phyloP scores from a whole-genome alignment of 306 rosid species.

The Vigna mungo region DNA sequence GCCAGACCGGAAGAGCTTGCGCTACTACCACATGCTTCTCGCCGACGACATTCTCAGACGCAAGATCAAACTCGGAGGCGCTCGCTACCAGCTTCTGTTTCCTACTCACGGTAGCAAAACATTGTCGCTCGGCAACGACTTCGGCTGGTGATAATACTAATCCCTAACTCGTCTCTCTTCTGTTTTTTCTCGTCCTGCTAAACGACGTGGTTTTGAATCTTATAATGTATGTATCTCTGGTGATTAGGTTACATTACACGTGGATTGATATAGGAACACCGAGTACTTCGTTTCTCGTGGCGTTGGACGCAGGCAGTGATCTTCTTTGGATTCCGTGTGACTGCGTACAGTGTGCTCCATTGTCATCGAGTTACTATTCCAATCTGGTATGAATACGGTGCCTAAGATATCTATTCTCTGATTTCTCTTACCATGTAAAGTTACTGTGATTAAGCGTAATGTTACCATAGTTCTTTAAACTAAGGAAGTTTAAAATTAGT shows the following conservation, averaged over 20 bases:
- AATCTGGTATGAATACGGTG: slow-evolving; percentile 57
- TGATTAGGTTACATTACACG: slow-evolving; percentile 83
- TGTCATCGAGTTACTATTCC: slow-evolving; percentile 70
- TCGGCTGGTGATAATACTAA: slow-evolving; percentile 65
- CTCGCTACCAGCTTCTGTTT: slow-evolving; percentile 66
- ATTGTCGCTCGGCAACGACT: slow-evolving; percentile 82
- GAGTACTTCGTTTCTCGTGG: slow-evolving; percentile 88
- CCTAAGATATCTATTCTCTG: not conserved
- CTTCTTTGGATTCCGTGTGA: slow-evolving; percentile 96
- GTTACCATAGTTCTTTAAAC: not conserved
- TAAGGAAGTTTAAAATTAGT: not conserved
- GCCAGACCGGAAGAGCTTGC: slow-evolving; percentile 60
- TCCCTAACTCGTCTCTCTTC: not conserved
- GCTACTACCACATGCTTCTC: slow-evolving; percentile 63
- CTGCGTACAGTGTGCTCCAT: slow-evolving; percentile 89
- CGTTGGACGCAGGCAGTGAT: slow-evolving; percentile 94
- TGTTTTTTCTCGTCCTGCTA: not conserved
- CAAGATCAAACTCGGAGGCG: slow-evolving; percentile 61
- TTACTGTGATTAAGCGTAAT: not conserved
- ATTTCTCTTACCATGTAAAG: not conserved
- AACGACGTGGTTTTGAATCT: slow-evolving; percentile 26
- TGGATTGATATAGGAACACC: slow-evolving; percentile 98
- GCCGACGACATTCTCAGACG: slow-evolving; percentile 66
- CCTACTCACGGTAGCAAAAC: slow-evolving; percentile 82
- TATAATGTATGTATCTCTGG: not conserved